Conservation (phyloP, 345 rosid genomes). For the Arabidopsis arenosa region DNA sequence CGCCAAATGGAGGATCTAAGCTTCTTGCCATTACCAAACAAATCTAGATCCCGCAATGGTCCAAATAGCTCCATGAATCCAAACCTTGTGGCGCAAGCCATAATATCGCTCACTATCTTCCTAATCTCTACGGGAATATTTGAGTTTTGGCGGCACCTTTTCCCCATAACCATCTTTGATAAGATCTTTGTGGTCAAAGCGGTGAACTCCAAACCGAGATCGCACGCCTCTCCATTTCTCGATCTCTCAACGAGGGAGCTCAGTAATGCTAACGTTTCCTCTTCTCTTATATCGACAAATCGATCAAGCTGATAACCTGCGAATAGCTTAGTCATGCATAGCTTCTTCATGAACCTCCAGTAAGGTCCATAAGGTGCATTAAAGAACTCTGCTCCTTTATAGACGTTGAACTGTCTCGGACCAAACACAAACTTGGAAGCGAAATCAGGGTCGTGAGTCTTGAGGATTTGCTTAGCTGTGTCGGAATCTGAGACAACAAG, state of each 20-base stretch:
- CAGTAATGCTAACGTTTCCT: constrained; percentile 54
- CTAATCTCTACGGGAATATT: constrained; percentile 56
- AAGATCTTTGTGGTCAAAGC: constrained; percentile 55
- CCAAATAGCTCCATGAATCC: constrained; percentile 63
- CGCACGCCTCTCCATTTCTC: constrained; percentile 48
- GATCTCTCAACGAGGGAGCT: constrained; percentile 43
- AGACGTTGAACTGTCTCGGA: constrained; percentile 58
- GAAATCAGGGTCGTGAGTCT: constrained; percentile 58
- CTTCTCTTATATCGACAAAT: constrained; percentile 57
- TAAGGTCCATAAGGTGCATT: constrained; percentile 64
- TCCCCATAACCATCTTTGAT: constrained; percentile 65
- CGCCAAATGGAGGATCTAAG: constrained; percentile 50
- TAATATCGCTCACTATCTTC: constrained; percentile 51
- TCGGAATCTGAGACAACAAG: constrained; percentile 57
- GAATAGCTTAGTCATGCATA: constrained; percentile 68
- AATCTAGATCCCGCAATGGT: constrained; percentile 54
- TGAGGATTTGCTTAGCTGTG: constrained; percentile 55
- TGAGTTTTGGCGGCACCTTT: constrained; percentile 47
- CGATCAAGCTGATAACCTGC: constrained; percentile 59
- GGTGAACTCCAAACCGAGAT: constrained; percentile 56
- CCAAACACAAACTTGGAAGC: constrained; percentile 63
- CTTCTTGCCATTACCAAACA: constrained; percentile 61
- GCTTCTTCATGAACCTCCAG: constrained; percentile 76
- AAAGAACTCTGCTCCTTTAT: constrained; percentile 59
- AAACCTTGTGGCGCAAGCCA: constrained; percentile 58